Conservation (phyloP, 2,329 filamentous ascomycete genomes). For the Fusarium bactridioides region DNA sequence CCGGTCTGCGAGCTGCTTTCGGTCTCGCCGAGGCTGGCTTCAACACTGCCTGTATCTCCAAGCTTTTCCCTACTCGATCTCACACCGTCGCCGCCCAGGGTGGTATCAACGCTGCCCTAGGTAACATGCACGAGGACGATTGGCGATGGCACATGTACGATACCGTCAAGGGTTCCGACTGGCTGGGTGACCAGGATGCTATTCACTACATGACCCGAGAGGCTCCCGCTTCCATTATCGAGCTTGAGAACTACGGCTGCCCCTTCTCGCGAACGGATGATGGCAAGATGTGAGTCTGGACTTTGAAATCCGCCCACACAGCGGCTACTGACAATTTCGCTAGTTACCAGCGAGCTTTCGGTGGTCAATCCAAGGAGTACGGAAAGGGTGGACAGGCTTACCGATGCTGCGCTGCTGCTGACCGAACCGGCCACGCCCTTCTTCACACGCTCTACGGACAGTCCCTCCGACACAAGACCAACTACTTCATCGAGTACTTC, state of each 20-base stretch:
- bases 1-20: conserved; percentile 83
- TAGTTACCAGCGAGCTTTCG: conserved; percentile 96
- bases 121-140: conserved; percentile 98
- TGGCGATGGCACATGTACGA: conserved; percentile 99
- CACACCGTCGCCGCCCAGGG: conserved; percentile 85
- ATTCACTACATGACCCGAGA: conserved; percentile 99
- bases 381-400: conserved; percentile 99
- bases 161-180: conserved; percentile 97
- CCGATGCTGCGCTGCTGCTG: conserved; percentile 94
- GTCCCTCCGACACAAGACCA: conserved; percentile 96
- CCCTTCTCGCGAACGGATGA: conserved; percentile 97
- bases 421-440: conserved; percentile 96
- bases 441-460: conserved; percentile 98
- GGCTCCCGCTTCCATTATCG: conserved; percentile 88
- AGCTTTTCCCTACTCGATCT: conserved; percentile 85
- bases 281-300: conserved; percentile 78
- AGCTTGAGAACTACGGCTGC: conserved; percentile 97
- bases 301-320: not conserved
- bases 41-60: conserved; percentile 88
- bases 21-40: conserved; percentile 88
- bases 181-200: conserved; percentile 95
- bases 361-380: conserved; percentile 93
- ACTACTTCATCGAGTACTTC: conserved; percentile 99
- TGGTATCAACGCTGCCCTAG: conserved; percentile 87
- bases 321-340: conserved; percentile 32